Evolutionary conservation across 1,284 basidiomycete species (phyloP), one percentile per base, ranked within the genome.

Genomic region (Rhodotorula sp.): DNA sequence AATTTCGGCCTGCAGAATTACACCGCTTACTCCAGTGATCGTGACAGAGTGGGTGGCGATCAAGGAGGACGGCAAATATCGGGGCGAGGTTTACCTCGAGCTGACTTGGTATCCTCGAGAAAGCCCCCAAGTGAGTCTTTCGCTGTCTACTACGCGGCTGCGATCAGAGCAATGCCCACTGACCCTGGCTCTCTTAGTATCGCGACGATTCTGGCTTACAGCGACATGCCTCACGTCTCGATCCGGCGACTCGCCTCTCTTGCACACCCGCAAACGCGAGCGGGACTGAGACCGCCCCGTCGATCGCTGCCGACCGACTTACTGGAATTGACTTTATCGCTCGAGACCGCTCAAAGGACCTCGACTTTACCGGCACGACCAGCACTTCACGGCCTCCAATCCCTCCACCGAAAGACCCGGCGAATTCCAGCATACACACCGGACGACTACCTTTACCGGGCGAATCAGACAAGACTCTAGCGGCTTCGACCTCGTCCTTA

Each of bases 41-140:
- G 5, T 3, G 23, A 34, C n/a, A 75, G 74, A 72, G 2, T 70
- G 67, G 65, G 63, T 75, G 16, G 38, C 60, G 18, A 21, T 75
- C 34, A 60, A 60, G 34, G 23, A 54, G 2, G 45, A 56, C 2
- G 58, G 64, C 19, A 68, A 68, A 43, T 72, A 57, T 45, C 38
- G n/a, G 0, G 72, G 72, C 18, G 67, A 74, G 21, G n/a, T 71
- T 2, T 71, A 68, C 38, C 54, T 71, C 26, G 74, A 75, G 52
- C 52, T 64, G 31, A 71, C 72, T 0, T 74, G 54, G 38, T 71
- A 74, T 23, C 54, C 26, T 7, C 69, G 54, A 45, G 21, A 34
- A 60, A 31, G 31, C 28, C 38, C 38, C 38, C 2, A 43, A 10
- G 38, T 43, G 38, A 43, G 38, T 43, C 10, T 2, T 43, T 18